These are phyloP conservation scores for Didymella keratinophila DNA, from an alignment of 2,329 filamentous ascomycete species.

Conservation along the genomic window DNA sequence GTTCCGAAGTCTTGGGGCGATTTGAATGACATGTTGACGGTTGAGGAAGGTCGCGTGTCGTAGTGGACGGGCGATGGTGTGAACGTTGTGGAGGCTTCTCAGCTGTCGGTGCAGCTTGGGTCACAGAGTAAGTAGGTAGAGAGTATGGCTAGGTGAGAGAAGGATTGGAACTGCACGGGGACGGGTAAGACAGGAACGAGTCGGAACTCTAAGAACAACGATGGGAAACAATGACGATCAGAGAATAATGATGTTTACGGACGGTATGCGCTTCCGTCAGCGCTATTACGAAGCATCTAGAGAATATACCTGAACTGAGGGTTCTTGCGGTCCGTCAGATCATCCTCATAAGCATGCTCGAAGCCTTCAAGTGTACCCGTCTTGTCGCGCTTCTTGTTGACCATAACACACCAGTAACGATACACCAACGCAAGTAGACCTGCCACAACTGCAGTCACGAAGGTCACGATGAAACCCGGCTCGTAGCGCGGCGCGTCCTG, in stretches of 20 bases:
- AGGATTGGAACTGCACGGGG: neutral
- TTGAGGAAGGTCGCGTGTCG: neutral
- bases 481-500: conserved; percentile 33
- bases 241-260: neutral
- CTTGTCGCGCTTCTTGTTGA: conserved; percentile 55
- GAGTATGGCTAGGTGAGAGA: neutral
- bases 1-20: conserved; percentile 20
- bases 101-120: neutral
- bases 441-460: conserved; percentile 45
- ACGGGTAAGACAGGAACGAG: neutral
- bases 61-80: too few relatives aligned
- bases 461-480: conserved; percentile 54
- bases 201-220: neutral
- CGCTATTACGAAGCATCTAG: neutral
- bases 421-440: conserved; percentile 54
- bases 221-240: neutral
- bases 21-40: neutral
- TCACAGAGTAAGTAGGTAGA: neutral
- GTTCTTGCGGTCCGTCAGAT: conserved; percentile 54
- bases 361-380: conserved; percentile 56
- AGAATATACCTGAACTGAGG: conserved; percentile 32
- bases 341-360: conserved; percentile 62
- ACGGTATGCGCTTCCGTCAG: neutral
- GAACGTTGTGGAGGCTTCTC: too few relatives aligned
- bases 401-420: conserved; percentile 54